These are phyloP conservation scores for Leishmania lainsoni DNA, from an alignment of 208 protist genomes.

Conservation along the genomic window DNA sequence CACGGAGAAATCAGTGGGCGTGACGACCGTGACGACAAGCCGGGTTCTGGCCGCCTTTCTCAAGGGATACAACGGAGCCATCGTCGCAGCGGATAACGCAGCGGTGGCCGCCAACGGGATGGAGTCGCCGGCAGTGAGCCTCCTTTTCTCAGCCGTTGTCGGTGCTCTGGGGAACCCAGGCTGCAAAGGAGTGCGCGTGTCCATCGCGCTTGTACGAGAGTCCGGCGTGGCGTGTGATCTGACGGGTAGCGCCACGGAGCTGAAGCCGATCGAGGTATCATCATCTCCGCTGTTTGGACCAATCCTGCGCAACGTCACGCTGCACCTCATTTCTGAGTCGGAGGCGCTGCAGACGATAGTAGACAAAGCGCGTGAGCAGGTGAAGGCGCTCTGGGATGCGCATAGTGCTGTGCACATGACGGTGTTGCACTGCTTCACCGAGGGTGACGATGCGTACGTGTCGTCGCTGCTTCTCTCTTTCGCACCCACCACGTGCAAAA, in stretches of 20 bases:
- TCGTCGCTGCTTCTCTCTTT: constrained; percentile 46
- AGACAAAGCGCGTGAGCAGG: constrained; percentile 21
- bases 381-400: constrained; percentile 30
- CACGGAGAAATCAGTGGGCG: constrained; percentile 14
- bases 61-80: constrained; percentile 54
- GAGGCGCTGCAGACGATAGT: constrained; percentile 27
- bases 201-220: constrained; percentile 40
- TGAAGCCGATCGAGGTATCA: constrained; percentile 18
- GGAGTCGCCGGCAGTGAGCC: constrained; percentile 30
- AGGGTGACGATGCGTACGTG: constrained; percentile 34
- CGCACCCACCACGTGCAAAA: constrained; percentile 17
- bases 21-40: constrained; percentile 33
- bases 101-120: constrained; percentile 26
- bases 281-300: constrained; percentile 65
- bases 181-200: constrained; percentile 44
- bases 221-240: constrained; percentile 27
- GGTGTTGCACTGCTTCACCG: constrained; percentile 40
- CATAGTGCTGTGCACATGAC: constrained; percentile 37
- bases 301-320: constrained; percentile 32
- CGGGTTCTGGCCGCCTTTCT: constrained; percentile 40
- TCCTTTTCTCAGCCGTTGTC: constrained; percentile 29
- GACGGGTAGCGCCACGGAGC: constrained; percentile 17
- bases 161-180: constrained; percentile 21
- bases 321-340: constrained; percentile 23
- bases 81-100: constrained; percentile 42